Base-by-base conservation (phyloP, 257 asterid species). In the Verbena officinalis region DNA sequence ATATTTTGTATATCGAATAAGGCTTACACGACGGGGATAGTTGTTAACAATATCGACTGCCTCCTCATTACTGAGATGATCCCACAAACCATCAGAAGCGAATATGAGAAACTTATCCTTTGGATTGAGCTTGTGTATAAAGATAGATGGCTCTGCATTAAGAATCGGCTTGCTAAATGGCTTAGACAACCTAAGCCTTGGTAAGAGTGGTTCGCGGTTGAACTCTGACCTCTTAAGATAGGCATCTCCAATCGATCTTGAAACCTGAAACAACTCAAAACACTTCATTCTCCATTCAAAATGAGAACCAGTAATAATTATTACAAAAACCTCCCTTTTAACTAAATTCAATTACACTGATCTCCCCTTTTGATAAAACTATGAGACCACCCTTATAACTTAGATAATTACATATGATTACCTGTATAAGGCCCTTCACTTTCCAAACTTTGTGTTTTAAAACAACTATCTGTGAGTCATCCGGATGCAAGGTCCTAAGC, bases 21-120 rank as follows among this genome's bases (percentile, higher is more conserved):
- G 40, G 58, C 91, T 71, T 70, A 91, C 98, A 17, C 69, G 59
- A 15, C 89, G 96, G 0, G 95, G 86, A 67, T 75, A 77, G 74
- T 70, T 83, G 78, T 72, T 69, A 53, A 90, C 97, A 10, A 90
- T 84, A 61, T 94, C 89, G 8, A 86, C 97, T 0, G 96, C 97
- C 72, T 94, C 99, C 53, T 94, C 88, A 81, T 90, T 94, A 82
- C 83, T 81, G 17, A 94, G 92, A 52, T 94, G 97, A 81, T 94
- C 99, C 99, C 99, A 94, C 70, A 94, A 75, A 59, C 99, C 99
- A 70, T 94, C 97, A 1, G 99, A 90, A 69, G 91, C 99, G 55
- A 93, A 86, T 54, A 93, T 80, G 76, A 93, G 74, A 59, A 90
- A 93, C 45, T 75, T 86, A 63, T 94, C 99, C 64, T 71, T 77